phyloP scores from a whole-genome alignment of 768 basidiomycete genomes.

The Boletus patriciae region DNA sequence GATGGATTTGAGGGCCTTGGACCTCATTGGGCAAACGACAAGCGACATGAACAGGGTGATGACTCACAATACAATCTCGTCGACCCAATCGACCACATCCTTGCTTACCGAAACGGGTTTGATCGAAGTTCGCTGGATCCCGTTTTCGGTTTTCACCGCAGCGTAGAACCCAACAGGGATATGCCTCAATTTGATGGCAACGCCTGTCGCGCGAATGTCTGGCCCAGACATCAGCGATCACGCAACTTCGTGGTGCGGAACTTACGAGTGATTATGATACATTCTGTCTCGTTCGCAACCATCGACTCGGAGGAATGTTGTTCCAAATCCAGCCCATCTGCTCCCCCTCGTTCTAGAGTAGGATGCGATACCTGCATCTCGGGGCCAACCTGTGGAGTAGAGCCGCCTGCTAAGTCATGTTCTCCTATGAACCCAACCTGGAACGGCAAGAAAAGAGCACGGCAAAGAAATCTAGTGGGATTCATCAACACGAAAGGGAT shows the following conservation, averaged over 20 bases:
- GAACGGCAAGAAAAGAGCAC: background rate
- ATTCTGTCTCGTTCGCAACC: background rate
- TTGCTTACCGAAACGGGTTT: background rate
- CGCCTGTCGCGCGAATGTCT: background rate
- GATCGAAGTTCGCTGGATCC: background rate
- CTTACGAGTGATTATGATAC: background rate
- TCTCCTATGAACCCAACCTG: background rate
- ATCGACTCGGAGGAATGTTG: background rate
- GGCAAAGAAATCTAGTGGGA: background rate
- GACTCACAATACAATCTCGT: background rate
- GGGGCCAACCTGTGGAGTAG: background rate
- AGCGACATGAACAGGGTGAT: background rate
- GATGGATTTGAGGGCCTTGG: background rate
- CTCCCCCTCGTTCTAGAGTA: background rate
- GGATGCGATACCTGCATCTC: background rate
- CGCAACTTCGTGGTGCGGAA: background rate
- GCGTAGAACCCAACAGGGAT: background rate
- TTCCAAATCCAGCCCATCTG: background rate
- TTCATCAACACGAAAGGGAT: background rate
- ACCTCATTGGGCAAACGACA: background rate
- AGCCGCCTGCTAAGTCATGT: too few species aligned
- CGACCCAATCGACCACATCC: slow-evolving; percentile 1
- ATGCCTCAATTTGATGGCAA: background rate
- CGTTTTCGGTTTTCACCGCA: background rate
- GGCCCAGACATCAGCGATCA: background rate